These are phyloP conservation scores for Cardamine resedifolia DNA, from an alignment of 345 rosid genomes.

Conservation along the genomic window DNA sequence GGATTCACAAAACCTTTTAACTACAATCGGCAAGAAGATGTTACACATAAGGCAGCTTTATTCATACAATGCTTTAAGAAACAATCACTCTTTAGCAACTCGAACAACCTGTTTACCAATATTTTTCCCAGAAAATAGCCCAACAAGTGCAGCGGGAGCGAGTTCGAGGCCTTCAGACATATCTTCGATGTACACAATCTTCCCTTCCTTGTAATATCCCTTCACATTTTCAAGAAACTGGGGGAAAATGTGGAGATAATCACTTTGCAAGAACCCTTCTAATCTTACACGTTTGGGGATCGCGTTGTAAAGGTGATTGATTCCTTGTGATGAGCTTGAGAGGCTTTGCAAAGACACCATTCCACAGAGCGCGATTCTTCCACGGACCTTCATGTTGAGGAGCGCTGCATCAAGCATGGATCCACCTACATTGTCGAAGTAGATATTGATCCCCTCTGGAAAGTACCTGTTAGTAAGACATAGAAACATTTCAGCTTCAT, in stretches of 20 bases:
- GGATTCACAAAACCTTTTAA: background rate
- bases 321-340: slow-evolving; percentile 41
- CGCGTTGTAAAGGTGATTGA: slow-evolving; percentile 49
- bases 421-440: slow-evolving; percentile 82
- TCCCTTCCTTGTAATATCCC: slow-evolving; percentile 50
- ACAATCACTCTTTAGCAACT: slow-evolving; percentile 37
- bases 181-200: slow-evolving; percentile 70
- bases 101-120: slow-evolving; percentile 57
- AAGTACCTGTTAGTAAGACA: slow-evolving; percentile 45
- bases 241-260: slow-evolving; percentile 54
- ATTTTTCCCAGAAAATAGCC: slow-evolving; percentile 62
- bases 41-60: background rate
- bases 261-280: slow-evolving; percentile 69
- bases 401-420: slow-evolving; percentile 67
- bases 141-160: slow-evolving; percentile 67
- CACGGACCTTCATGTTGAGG: slow-evolving; percentile 59
- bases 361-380: slow-evolving; percentile 72
- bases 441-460: slow-evolving; percentile 66
- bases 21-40: background rate
- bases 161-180: slow-evolving; percentile 55
- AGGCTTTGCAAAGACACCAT: slow-evolving; percentile 56
- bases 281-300: slow-evolving; percentile 50
- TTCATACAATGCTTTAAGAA: background rate
- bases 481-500: background rate
- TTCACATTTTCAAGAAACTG: slow-evolving; percentile 48